These are phyloP conservation scores for Venturia effusa DNA, from an alignment of 2,329 filamentous ascomycete genomes.

Conservation along the genomic window DNA sequence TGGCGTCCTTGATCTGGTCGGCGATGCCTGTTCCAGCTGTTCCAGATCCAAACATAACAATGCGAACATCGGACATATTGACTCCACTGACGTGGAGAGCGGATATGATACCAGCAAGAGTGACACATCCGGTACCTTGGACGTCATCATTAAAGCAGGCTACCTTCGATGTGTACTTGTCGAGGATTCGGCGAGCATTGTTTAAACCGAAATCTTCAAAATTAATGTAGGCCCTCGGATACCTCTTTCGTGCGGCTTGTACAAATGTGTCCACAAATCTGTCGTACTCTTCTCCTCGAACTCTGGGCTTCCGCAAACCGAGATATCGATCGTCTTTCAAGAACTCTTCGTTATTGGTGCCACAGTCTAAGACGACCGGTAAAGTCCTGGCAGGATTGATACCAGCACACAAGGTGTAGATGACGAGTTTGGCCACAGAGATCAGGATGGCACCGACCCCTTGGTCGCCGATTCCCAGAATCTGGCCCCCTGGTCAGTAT, in stretches of 20 bases:
- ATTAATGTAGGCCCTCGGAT: conserved; percentile 73
- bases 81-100: conserved; percentile 58
- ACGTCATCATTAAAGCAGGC: conserved; percentile 89
- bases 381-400: conserved; percentile 70
- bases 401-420: conserved; percentile 79
- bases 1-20: conserved; percentile 72
- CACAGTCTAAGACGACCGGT: conserved; percentile 75
- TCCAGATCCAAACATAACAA: conserved; percentile 71
- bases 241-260: conserved; percentile 53
- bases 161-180: conserved; percentile 61
- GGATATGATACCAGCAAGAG: conserved; percentile 70
- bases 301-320: conserved; percentile 56
- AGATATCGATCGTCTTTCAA: conserved; percentile 71
- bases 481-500: conserved; percentile 40
- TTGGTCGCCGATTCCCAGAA: conserved; percentile 82
- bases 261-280: conserved; percentile 68
- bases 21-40: conserved; percentile 79
- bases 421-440: conserved; percentile 68
- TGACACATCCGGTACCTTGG: conserved; percentile 81
- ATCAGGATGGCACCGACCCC: conserved; percentile 79
- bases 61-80: conserved; percentile 55
- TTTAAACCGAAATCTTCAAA: conserved; percentile 79
- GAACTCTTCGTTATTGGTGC: conserved; percentile 68
- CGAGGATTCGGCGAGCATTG: conserved; percentile 67
- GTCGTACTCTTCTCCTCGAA: conserved; percentile 63